Evolutionary conservation across 1,139 yeast genomes (phyloP), one percentile per base, ranked within the genome.

Genomic region (Citeromyces siamensis): DNA sequence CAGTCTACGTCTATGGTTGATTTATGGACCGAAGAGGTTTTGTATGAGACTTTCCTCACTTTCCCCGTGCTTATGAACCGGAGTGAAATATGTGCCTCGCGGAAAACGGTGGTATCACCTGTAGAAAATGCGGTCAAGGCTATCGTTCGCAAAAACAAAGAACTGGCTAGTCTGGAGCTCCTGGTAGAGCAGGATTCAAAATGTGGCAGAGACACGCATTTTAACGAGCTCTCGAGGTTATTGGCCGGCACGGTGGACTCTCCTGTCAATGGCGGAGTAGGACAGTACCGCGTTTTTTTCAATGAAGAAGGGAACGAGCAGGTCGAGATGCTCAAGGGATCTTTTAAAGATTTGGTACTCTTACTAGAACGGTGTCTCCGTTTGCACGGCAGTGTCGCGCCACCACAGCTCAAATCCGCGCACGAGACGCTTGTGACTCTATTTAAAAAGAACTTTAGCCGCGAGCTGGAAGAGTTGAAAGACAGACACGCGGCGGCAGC

Each of bases 251-350:
- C 95, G 0, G 90, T 85, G 40, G 94, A 85, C 52, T 76, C 95
- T 0, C 95, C 95, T 5, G 93, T 85, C 8, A 85, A 85, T 54
- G 95, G 95, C 28, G 95, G 95, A 40, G 84, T 85, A 44, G 84
- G 85, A 4, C 85, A 82, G 50, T 85, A 82, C 59, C 68, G 90
- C 42, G 70, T 71, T 2, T 83, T 85, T 56, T 71, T 82, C 49
- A 60, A 58, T 28, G 69, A 67, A 41, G 54, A 51, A 5, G 38
- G 37, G 12, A 44, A 42, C 22, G 62, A 59, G 23, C 71, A 71
- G 41, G 56, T 75, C 19, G 53, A 64, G 33, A 61, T 72, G 35
- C 64, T 84, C 50, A 68, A 62, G 42, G 64, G 65, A 40, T 76
- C 84, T 4, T 83, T 83, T 56, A 67, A 77, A 50, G 88, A 79